Percentiles rank a stretch among this genome's conserved stretches.
phyloP scores from a whole-genome alignment of 768 basidiomycete species.

The Lactarius indigo region DNA sequence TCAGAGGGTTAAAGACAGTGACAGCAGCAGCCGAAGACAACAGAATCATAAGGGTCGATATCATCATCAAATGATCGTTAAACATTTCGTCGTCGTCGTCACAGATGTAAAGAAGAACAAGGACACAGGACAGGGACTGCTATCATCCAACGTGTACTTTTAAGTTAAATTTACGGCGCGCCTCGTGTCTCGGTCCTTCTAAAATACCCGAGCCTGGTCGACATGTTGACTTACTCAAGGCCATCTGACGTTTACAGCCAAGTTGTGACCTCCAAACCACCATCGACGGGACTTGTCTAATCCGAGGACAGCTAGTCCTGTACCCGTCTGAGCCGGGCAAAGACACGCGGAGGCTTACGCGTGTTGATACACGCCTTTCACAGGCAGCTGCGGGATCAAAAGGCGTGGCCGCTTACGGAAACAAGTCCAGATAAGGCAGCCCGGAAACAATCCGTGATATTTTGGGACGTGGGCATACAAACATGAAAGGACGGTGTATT shows the following conservation, averaged over 20 bases:
- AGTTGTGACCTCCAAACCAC: neutral
- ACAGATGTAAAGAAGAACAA: neutral
- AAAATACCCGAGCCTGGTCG: neutral
- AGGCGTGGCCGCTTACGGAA: neutral
- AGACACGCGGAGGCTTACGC: neutral
- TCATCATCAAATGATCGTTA: conserved; percentile 24
- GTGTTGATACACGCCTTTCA: conserved; percentile 10
- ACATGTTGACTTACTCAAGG: too few species aligned
- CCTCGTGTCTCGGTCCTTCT: neutral
- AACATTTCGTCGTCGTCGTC: conserved; percentile 24
- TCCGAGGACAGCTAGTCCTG: neutral
- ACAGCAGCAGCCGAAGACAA: neutral
- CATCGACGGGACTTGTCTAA: neutral
- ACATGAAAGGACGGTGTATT: conserved; percentile 25
- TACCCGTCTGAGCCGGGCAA: neutral
- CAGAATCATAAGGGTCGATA: conserved; percentile 19
- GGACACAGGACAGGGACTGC: neutral
- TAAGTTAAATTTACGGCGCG: neutral
- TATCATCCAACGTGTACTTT: neutral
- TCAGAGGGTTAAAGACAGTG: neutral
- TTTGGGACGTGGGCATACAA: conserved; percentile 31
- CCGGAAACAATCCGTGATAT: neutral
- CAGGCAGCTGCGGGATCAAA: conserved; percentile 10
- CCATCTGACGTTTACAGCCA: neutral
- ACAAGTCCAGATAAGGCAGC: neutral